Base-by-base conservation (phyloP, 805 yeast species). In the Zygotorulaspora florentina region DNA sequence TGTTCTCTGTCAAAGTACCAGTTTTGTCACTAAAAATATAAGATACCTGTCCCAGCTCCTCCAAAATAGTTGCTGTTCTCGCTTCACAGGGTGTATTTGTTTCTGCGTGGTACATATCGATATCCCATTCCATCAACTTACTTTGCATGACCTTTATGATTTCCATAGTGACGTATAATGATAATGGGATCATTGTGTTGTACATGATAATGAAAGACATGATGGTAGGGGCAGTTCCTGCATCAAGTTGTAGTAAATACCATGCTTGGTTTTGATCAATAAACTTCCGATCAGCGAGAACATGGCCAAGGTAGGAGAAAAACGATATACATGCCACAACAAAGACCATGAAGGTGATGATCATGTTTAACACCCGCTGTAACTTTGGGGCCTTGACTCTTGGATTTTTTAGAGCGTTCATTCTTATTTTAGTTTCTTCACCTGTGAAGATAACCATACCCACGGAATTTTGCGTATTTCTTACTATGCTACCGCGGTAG, bases 131-230 rank as follows among this genome's bases (percentile, higher is more conserved):
- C 58, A 93, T 71, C 46, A 89, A 72, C 35, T 83, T 66, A 64
- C 88, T 76, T 64, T 93, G 99, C 70, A 85, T 80, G 7, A 86
- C 85, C 61, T 93, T 93, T 60, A 90, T 89, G 50, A 93, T 84
- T 64, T 95, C 99, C 88, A 91, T 87, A 0, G 98, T 89, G 16
- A 93, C 98, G 62, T 93, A 95, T 25, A 93, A 75, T 0, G 98
- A 91, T 27, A 93, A 71, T 0, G 99, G 99, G 61, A 93, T 93
- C 70, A 93, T 76, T 0, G 99, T 93, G 64, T 93, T 93, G 70
- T 85, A 91, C 98, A 93, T 91, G 71, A 93, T 91, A 52, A 93
- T 84, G 66, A 86, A 95, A 2, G 98, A 89, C 96, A 93, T 90
- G 40, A 93, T 74, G 0, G 95, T 87, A 1, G 96, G 85, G 2